Conservation (phyloP, 1,139 yeast species). For the Zygosaccharomyces sapae region DNA sequence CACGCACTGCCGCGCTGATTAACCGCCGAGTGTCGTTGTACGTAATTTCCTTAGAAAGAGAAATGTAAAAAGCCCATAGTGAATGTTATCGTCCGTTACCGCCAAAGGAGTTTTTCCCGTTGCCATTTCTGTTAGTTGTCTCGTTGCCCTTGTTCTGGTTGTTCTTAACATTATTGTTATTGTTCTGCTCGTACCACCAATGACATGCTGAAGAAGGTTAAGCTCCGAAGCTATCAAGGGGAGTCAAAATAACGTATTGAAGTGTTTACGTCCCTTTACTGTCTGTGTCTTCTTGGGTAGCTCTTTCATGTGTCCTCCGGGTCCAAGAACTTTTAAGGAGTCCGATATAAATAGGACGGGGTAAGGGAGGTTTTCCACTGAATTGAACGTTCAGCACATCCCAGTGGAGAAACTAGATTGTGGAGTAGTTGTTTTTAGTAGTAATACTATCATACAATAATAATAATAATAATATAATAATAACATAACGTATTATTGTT, state of each 20-base stretch:
- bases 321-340: neutral
- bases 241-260: neutral
- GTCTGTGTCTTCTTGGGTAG: neutral
- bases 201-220: constrained; percentile 2
- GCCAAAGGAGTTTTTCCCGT: neutral
- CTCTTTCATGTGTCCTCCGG: neutral
- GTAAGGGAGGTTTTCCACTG: neutral
- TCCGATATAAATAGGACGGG: constrained; percentile 5
- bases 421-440: no score
- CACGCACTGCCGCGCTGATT: constrained; percentile 1
- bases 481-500: neutral
- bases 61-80: neutral
- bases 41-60: neutral
- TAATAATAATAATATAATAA: neutral
- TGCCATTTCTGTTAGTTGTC: neutral
- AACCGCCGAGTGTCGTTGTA: neutral
- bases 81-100: neutral
- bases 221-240: neutral
- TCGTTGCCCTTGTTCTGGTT: neutral
- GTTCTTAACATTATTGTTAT: neutral
- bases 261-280: neutral
- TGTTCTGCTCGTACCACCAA: constrained; percentile 1
- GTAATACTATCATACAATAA: no score
- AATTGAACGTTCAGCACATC: no score
- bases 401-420: no score